These are phyloP conservation scores for Starmerella bombicola DNA, from an alignment of 805 yeast species.

Conservation along the genomic window DNA sequence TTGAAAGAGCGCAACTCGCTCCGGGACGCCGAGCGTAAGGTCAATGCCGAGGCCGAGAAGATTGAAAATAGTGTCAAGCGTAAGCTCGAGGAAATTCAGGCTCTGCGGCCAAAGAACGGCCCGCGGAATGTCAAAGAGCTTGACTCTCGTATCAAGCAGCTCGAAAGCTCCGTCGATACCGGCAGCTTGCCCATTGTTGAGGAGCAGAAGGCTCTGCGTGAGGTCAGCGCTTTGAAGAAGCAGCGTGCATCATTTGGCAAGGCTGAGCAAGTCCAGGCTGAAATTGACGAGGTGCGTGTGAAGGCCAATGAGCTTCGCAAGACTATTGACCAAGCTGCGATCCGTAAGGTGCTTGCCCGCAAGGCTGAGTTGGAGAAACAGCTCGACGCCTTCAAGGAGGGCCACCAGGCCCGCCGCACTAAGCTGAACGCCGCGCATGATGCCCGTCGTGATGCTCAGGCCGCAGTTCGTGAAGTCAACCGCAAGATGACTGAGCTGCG, in stretches of 20 bases:
- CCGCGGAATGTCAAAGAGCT: constrained; percentile 38
- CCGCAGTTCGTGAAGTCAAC: constrained; percentile 52
- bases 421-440: constrained; percentile 46
- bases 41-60: constrained; percentile 53
- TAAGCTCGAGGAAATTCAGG: constrained; percentile 61
- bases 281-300: constrained; percentile 64
- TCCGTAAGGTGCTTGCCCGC: constrained; percentile 51
- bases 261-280: constrained; percentile 61
- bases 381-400: constrained; percentile 49
- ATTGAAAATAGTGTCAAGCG: constrained; percentile 61
- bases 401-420: constrained; percentile 54
- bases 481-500: constrained; percentile 37
- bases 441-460: constrained; percentile 49
- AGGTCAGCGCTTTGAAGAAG: constrained; percentile 71
- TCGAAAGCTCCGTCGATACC: constrained; percentile 63
- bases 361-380: constrained; percentile 60
- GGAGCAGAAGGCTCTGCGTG: constrained; percentile 75
- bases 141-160: constrained; percentile 27
- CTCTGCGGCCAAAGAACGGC: constrained; percentile 54
- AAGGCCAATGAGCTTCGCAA: constrained; percentile 66
- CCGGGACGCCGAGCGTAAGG: constrained; percentile 32
- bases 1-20: constrained; percentile 34
- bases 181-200: constrained; percentile 81
- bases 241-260: constrained; percentile 63
- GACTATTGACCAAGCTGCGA: constrained; percentile 44